Evolutionary conservation across 179 eudicot species (phyloP).

Genomic region (Pouteria campechiana): DNA sequence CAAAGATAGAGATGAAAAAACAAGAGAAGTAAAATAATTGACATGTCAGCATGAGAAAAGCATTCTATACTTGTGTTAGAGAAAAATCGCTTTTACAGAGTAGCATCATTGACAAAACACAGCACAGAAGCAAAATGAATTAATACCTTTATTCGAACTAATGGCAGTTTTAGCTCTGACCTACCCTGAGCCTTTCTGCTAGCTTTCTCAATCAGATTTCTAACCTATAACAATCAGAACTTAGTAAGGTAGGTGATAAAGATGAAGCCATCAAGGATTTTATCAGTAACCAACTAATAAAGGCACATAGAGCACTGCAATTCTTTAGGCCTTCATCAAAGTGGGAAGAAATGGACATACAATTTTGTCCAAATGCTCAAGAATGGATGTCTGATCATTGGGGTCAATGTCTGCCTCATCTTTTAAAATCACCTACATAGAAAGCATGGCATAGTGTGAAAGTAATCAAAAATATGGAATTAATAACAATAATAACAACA

Average conservation of each 20-base stretch:
- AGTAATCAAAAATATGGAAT: slow-evolving; percentile 2
- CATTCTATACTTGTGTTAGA: no score
- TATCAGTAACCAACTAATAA: background rate
- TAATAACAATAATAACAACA: slow-evolving; percentile 1
- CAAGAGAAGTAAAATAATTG: no score
- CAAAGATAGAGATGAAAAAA: background rate
- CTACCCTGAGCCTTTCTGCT: slow-evolving; percentile 31
- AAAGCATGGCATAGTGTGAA: slow-evolving; percentile 2
- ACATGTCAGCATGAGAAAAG: no score
- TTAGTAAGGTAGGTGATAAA: background rate
- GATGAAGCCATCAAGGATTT: slow-evolving; percentile 5
- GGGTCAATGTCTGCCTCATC: slow-evolving; percentile 80
- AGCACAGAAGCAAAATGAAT: background rate
- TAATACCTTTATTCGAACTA: slow-evolving; percentile 83
- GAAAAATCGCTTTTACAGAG: background rate
- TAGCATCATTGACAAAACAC: slow-evolving; percentile 1
- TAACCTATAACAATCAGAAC: slow-evolving; percentile 42
- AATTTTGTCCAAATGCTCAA: slow-evolving; percentile 89
- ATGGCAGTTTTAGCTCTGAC: slow-evolving; percentile 67
- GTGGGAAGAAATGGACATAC: slow-evolving; percentile 19
- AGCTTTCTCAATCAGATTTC: slow-evolving; percentile 67
- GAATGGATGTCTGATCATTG: slow-evolving; percentile 86
- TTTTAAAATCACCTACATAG: slow-evolving; percentile 65
- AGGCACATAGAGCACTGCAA: background rate
- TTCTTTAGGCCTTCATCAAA: slow-evolving; percentile 1